Percentiles rank a stretch among this genome's conserved stretches.
These are phyloP conservation scores for Suillus sp. DNA, from an alignment of 768 basidiomycete species.

Conservation along the genomic window DNA sequence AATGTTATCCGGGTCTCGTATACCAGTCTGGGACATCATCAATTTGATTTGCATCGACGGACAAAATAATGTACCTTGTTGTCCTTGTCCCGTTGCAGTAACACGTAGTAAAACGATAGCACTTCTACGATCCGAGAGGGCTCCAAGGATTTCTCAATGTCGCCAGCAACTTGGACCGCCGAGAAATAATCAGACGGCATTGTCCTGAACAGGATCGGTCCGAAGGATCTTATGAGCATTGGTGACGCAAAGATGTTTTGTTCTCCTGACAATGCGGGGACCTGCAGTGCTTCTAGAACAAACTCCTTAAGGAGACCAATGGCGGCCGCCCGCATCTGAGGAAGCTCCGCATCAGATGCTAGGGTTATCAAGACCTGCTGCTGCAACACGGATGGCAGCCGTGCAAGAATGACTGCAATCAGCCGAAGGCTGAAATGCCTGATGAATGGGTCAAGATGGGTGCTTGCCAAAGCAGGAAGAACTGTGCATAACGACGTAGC, in stretches of 20 bases:
- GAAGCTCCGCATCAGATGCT: constrained; percentile 48
- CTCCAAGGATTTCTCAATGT: constrained; percentile 58
- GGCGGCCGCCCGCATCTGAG: constrained; percentile 70
- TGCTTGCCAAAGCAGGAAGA: constrained; percentile 59
- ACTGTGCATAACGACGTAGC: constrained; percentile 49
- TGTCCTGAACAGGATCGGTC: constrained; percentile 58
- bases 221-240: constrained; percentile 57
- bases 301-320: constrained; percentile 72
- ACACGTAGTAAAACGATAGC: constrained; percentile 67
- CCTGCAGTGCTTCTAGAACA: constrained; percentile 51
- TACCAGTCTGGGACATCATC: constrained; percentile 46
- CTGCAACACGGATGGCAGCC: constrained; percentile 48
- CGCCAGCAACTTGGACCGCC: constrained; percentile 37
- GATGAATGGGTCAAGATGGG: constrained; percentile 57
- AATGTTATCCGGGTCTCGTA: constrained; percentile 48
- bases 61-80: constrained; percentile 49
- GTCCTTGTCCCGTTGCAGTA: constrained; percentile 55
- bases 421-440: constrained; percentile 66
- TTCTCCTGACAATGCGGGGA: constrained; percentile 19
- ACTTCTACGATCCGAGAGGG: constrained; percentile 64
- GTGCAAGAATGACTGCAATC: constrained; percentile 53
- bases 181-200: constrained; percentile 56
- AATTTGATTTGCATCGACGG: constrained; percentile 3
- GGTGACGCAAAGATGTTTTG: constrained; percentile 56
- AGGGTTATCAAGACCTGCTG: constrained; percentile 60